phyloP scores from a whole-genome alignment of 73 alveolate genomes.

The Paramecium caudatum region DNA sequence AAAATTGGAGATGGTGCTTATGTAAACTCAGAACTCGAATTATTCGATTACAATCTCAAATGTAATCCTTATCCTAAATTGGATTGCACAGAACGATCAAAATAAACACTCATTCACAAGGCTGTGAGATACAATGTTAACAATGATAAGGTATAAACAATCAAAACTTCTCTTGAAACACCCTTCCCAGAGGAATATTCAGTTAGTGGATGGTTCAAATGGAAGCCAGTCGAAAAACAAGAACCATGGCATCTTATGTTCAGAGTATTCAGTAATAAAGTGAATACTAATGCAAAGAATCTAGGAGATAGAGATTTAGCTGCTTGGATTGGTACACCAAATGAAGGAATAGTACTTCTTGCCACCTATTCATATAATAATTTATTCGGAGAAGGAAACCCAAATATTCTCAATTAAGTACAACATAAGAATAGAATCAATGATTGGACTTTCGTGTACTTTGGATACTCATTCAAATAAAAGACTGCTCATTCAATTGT shows the following conservation, averaged over 20 bases:
- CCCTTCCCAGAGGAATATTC: conserved; percentile 69
- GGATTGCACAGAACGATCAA: conserved; percentile 5
- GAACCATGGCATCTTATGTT: conserved; percentile 70
- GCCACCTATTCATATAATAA: conserved; percentile 65
- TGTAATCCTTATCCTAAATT: conserved; percentile 44
- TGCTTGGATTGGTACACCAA: conserved; percentile 66
- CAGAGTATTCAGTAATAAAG: conserved; percentile 60
- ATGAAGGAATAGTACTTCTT: conserved; percentile 14
- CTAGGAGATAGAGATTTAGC: conserved; percentile 68
- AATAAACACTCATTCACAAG: conserved; percentile 7
- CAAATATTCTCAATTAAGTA: conserved; percentile 29
- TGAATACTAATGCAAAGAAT: conserved; percentile 47
- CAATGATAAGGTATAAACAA: neutral
- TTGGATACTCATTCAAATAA: conserved; percentile 54
- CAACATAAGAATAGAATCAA: conserved; percentile 19
- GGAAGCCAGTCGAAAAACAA: conserved; percentile 42
- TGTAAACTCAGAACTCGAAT: conserved; percentile 46
- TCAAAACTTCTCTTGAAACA: neutral
- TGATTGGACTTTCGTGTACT: conserved; percentile 54
- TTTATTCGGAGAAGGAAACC: conserved; percentile 61
- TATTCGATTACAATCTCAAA: conserved; percentile 44
- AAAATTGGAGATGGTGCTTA: conserved; percentile 60
- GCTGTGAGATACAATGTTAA: conserved; percentile 37
- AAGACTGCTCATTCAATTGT: conserved; percentile 54
- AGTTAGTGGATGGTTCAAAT: conserved; percentile 65